A percentile compares a stretch with the other conserved stretches of the same genome.
These are phyloP conservation scores for Leccinum arenicola DNA, from an alignment of 768 basidiomycete species.

Conservation along the genomic window DNA sequence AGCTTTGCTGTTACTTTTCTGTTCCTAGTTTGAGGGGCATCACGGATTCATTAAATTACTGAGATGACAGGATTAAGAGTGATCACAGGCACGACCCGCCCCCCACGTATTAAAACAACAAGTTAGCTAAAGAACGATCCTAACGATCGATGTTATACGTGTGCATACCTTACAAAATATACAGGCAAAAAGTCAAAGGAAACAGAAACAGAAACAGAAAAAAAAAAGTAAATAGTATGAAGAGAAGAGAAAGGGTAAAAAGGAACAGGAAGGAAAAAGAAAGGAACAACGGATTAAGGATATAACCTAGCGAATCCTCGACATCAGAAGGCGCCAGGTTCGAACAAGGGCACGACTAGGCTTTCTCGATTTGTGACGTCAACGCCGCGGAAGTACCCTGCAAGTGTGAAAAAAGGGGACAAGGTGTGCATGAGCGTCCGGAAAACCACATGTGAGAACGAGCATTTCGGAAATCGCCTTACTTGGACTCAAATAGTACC, in stretches of 20 bases:
- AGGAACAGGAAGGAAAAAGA: neutral
- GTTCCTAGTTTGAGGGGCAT: neutral
- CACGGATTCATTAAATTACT: neutral
- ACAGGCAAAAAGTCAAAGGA: neutral
- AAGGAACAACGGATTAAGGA: neutral
- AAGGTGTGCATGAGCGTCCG: neutral
- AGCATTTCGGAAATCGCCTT: conserved; percentile 9
- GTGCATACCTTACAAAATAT: conserved; percentile 23
- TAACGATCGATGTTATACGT: conserved; percentile 15
- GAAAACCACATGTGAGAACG: neutral
- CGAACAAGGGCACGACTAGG: conserved; percentile 31
- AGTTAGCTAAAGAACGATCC: neutral
- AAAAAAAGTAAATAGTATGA: neutral
- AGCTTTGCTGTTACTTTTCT: neutral
- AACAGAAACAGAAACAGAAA: neutral
- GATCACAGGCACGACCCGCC: conserved; percentile 1
- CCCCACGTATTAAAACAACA: conserved; percentile 15
- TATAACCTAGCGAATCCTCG: neutral
- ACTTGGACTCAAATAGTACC: conserved; percentile 41
- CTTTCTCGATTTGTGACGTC: conserved; percentile 31
- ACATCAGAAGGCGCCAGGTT: conserved; percentile 23
- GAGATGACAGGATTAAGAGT: neutral
- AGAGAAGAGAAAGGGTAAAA: neutral
- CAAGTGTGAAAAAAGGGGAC: neutral
- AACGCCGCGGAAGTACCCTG: conserved; percentile 33